Base-by-base conservation (phyloP, 2,329 filamentous ascomycete species). In the Paracoccidioides lutzii region DNA sequence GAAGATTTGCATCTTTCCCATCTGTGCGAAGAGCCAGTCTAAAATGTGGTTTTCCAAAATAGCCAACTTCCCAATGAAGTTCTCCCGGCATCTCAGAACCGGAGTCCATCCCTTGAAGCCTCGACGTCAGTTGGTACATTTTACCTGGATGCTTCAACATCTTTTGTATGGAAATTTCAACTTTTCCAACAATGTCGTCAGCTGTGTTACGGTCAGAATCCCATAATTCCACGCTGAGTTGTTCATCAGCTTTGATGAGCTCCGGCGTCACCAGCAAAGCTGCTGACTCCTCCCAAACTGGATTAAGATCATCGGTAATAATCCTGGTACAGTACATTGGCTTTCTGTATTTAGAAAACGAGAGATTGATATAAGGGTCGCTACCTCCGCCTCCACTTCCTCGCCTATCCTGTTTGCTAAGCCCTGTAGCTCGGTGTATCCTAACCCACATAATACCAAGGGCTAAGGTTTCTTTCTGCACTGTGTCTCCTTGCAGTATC, bases 291-390 rank as follows among this genome's bases (percentile, higher is more conserved):
- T 93, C 87, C 76, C 94, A 97, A 4, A 95, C 78, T 0, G 93
- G 93, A 65, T 97, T 95, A 55, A 95, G 78, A 62, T 96, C 87
- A 65, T 97, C 91, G 53, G 91, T 89, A 60, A 97, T 96, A 53
- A 97, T 90, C 50, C 93, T 84, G 1, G 93, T 97, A 71, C 90
- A 96, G 71, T 95, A 97, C 81, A 95, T 94, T 1, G 91, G 91
- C 73, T 98, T 98, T 56, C 87, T 88, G 63, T 96, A 97, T 70
- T 97, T 96, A 65, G 88, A 94, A 76, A 94, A 97, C 43, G 87
- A 85, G 40, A 97, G 79, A 37, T 91, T 96, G 67, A 97, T 94
- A 69, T 97, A 97, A 0, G 91, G 90, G 63, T 98, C 93, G 52
- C 88, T 94, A 46, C 91, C 91, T 38, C 93, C 91, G 15, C 89